These are phyloP conservation scores for Lactarius tabidus DNA, from an alignment of 768 basidiomycete species.

Conservation along the genomic window DNA sequence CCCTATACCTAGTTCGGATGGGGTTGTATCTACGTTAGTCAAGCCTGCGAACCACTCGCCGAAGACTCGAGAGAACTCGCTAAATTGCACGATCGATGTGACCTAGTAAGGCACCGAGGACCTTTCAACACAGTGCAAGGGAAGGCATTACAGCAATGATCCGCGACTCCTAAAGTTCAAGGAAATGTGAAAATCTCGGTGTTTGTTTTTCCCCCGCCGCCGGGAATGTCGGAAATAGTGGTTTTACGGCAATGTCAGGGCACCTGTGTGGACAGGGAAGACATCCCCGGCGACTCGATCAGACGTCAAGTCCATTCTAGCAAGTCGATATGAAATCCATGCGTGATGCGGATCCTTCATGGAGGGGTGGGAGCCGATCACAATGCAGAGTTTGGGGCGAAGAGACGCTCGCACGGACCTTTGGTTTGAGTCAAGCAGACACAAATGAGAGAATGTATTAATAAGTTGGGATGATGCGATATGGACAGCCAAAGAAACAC, in stretches of 20 bases:
- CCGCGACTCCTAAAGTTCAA: background rate
- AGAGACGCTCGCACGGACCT: background rate
- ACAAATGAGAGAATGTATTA: slow-evolving; percentile 6
- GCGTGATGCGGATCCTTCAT: background rate
- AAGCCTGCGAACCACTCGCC: too few relatives aligned
- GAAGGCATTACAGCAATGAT: too few relatives aligned
- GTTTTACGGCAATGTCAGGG: background rate
- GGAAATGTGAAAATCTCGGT: background rate
- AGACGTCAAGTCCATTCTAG: background rate
- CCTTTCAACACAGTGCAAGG: too few relatives aligned
- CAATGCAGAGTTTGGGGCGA: background rate
- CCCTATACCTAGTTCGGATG: background rate
- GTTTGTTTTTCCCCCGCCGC: background rate
- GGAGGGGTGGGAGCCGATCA: background rate
- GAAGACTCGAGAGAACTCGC: too few relatives aligned
- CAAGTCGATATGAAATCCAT: background rate
- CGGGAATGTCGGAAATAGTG: background rate
- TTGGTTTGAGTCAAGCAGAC: background rate
- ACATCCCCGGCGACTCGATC: background rate
- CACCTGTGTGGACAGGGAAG: too few relatives aligned
- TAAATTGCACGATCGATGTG: too few relatives aligned
- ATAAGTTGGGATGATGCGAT: slow-evolving; percentile 3
- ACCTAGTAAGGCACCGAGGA: background rate
- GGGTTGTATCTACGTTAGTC: background rate
- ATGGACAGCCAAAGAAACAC: background rate